These are phyloP conservation scores for Alternaria incomplexa DNA, from an alignment of 2,329 filamentous ascomycete species.

Conservation along the genomic window DNA sequence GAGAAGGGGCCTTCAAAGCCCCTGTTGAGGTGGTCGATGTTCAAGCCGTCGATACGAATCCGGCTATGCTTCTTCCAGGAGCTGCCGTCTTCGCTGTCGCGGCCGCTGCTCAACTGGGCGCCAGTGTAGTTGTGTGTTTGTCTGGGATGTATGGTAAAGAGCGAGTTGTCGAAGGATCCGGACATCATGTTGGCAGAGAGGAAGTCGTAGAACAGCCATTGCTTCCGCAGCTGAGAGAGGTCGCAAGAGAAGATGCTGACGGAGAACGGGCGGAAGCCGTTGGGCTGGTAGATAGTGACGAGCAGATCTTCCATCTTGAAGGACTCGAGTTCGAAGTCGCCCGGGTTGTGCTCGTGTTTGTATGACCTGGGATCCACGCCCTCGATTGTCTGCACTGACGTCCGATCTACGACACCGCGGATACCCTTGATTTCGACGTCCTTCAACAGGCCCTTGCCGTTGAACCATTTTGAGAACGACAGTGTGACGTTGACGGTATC, in stretches of 20 bases:
- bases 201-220: slow-evolving; percentile 98
- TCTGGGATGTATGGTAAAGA: slow-evolving; percentile 95
- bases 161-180: slow-evolving; percentile 90
- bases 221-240: slow-evolving; percentile 87
- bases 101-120: slow-evolving; percentile 62
- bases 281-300: slow-evolving; percentile 88
- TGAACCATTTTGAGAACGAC: slow-evolving; percentile 99
- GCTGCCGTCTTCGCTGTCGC: slow-evolving; percentile 67
- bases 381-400: slow-evolving; percentile 74
- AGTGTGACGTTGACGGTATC: slow-evolving; percentile 95
- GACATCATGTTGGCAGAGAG: slow-evolving; percentile 95
- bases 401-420: slow-evolving; percentile 89
- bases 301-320: slow-evolving; percentile 96
- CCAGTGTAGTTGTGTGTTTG: slow-evolving; percentile 84
- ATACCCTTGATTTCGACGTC: slow-evolving; percentile 96
- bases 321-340: slow-evolving; percentile 95
- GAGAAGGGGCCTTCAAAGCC: slow-evolving; percentile 93
- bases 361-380: slow-evolving; percentile 84
- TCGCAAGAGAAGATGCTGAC: slow-evolving; percentile 97
- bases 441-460: slow-evolving; percentile 87
- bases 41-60: slow-evolving; percentile 88
- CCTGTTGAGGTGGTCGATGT: slow-evolving; percentile 93
- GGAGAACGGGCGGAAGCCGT: slow-evolving; percentile 89
- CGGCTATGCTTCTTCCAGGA: slow-evolving; percentile 96
- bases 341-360: slow-evolving; percentile 83